phyloP scores from a whole-genome alignment of 1,284 basidiomycete genomes.

The Thecaphora frezii region DNA sequence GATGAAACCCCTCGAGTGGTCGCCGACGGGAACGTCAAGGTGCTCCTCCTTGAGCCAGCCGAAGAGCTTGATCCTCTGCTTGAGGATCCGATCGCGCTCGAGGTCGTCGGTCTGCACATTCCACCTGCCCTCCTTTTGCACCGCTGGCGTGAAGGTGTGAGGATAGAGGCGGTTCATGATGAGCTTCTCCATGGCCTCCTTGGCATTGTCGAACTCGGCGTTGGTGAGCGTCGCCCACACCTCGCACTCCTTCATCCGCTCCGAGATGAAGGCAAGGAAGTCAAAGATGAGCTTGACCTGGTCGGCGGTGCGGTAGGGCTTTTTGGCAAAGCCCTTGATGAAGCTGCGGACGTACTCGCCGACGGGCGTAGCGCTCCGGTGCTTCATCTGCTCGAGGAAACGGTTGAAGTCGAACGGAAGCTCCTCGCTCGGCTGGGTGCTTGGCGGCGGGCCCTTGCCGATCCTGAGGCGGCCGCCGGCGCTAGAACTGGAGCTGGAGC shows the following conservation, averaged over 20 bases:
- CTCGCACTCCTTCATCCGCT: constrained; percentile 48
- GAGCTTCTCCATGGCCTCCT: constrained; percentile 98
- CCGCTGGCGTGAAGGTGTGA: constrained; percentile 55
- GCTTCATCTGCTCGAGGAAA: constrained; percentile 59
- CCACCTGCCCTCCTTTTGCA: constrained; percentile 53
- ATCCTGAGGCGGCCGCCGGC: constrained; percentile 23
- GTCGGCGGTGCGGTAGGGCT: constrained; percentile 54
- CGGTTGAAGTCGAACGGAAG: constrained; percentile 57
- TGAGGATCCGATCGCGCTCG: constrained; percentile 85
- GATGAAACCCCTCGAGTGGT: constrained; percentile 72
- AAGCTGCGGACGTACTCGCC: constrained; percentile 58
- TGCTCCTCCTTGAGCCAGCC: constrained; percentile 86
- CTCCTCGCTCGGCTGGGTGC: constrained; percentile 43
- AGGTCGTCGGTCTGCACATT: constrained; percentile 79
- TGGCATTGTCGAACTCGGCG: constrained; percentile 89
- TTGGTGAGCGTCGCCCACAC: constrained; percentile 63
- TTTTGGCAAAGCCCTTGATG: constrained; percentile 57
- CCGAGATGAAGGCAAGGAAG: constrained; percentile 57
- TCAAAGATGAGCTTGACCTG: constrained; percentile 59
- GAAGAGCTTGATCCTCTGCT: constrained; percentile 88
- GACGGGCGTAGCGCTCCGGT: constrained; percentile 51
- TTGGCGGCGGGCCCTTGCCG: constrained; percentile 46
- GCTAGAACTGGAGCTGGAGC: constrained; percentile 1
- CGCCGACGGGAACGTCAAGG: constrained; percentile 66
- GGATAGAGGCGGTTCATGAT: constrained; percentile 94